These are phyloP conservation scores for Leishmania tropica DNA, from an alignment of 208 protist species.

Conservation along the genomic window DNA sequence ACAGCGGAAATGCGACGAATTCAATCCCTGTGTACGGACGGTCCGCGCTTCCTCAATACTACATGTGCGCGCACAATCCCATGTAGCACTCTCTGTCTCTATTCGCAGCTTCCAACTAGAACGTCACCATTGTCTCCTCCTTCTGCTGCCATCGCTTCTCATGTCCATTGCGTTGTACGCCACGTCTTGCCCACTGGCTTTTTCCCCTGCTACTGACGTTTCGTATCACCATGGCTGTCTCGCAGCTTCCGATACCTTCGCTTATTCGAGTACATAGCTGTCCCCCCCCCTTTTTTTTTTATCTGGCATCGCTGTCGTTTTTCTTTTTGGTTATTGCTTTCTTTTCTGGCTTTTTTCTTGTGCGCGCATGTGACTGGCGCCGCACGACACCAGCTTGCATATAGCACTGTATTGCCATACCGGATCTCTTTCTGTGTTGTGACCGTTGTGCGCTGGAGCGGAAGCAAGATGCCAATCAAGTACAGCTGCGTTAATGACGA, in stretches of 20 bases:
- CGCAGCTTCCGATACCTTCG: not conserved
- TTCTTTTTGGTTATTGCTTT: not conserved
- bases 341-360: not conserved
- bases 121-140: not conserved
- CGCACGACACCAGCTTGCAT: not conserved
- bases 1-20: not conserved
- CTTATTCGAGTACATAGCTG: not conserved
- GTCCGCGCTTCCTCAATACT: not conserved
- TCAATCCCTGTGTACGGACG: too few species aligned
- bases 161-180: not conserved
- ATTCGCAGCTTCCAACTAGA: not conserved
- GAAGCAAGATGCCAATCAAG: constrained; percentile 76
- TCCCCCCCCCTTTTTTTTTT: not conserved
- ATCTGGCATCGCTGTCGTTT: not conserved
- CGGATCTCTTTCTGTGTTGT: not conserved
- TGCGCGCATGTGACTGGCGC: not conserved
- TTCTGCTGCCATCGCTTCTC: not conserved
- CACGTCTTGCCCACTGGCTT: not conserved
- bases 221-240: not conserved
- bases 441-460: not conserved
- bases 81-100: not conserved
- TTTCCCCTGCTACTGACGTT: not conserved
- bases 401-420: not conserved
- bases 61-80: not conserved
- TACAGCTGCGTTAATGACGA: constrained; percentile 92